A percentile compares a stretch with the other conserved stretches of the same genome.
Evolutionary conservation across 2,329 filamentous ascomycete species (phyloP).

Genomic region (Fusarium pseudonygamai): DNA sequence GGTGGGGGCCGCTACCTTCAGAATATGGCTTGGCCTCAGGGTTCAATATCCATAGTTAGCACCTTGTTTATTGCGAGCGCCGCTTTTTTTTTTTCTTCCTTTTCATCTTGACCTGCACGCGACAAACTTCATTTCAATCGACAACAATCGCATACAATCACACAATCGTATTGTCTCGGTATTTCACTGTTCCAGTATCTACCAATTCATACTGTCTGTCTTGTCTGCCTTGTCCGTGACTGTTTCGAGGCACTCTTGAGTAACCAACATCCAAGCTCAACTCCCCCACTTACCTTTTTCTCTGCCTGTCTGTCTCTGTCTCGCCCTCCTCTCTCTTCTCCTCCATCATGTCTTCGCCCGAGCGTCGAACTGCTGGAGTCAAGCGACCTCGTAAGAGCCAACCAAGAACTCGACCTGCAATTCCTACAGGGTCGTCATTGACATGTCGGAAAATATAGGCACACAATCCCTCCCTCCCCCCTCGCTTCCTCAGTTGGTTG

Average conservation of each 20-base stretch:
- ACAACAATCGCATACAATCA: not conserved
- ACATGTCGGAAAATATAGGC: slow-evolving; percentile 59
- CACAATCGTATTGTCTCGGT: not conserved
- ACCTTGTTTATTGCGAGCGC: slow-evolving; percentile 8
- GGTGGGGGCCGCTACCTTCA: slow-evolving; percentile 24
- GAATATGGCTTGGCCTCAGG: slow-evolving; percentile 28
- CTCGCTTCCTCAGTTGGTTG: slow-evolving; percentile 87
- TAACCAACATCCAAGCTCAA: slow-evolving; percentile 17
- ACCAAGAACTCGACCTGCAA: not conserved
- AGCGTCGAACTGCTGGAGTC: slow-evolving; percentile 51
- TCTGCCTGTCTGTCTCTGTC: not conserved
- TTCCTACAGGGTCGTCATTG: slow-evolving; percentile 17
- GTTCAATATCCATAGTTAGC: slow-evolving; percentile 18
- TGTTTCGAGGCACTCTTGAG: slow-evolving; percentile 7
- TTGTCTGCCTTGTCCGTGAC: not conserved
- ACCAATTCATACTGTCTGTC: slow-evolving; percentile 11
- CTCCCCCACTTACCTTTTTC: slow-evolving; percentile 12
- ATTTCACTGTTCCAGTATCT: not conserved
- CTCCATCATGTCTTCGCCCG: slow-evolving; percentile 52
- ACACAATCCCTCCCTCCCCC: slow-evolving; percentile 96
- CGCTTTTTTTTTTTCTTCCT: slow-evolving; percentile 8
- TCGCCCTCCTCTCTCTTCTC: not conserved
- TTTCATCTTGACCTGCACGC: slow-evolving; percentile 6
- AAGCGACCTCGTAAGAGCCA: slow-evolving; percentile 55
- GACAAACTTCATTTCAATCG: slow-evolving; percentile 3